Conservation (phyloP, 2,329 filamentous ascomycete genomes). For the Ilyonectria robusta region DNA sequence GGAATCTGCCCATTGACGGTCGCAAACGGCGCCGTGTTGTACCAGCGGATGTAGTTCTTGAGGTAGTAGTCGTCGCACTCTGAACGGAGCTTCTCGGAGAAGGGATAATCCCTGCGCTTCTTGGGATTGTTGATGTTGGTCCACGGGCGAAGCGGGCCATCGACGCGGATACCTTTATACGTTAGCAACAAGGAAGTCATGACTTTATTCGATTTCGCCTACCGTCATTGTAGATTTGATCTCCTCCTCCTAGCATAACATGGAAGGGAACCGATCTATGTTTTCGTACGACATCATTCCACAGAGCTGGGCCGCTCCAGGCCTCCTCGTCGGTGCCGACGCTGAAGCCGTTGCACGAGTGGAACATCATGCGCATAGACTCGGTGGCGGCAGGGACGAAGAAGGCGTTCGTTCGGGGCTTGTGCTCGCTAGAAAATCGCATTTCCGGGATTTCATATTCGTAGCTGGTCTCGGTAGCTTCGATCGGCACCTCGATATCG, state of each 20-base stretch:
- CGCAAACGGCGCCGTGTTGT: constrained; percentile 86
- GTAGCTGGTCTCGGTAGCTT: constrained; percentile 79
- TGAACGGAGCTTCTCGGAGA: constrained; percentile 83
- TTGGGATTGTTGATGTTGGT: constrained; percentile 85
- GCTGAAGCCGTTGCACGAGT: constrained; percentile 98
- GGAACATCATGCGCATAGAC: constrained; percentile 98
- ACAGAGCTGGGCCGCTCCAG: constrained; percentile 92
- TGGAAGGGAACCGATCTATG: constrained; percentile 89
- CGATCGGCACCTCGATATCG: constrained; percentile 83
- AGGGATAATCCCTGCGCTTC: constrained; percentile 83
- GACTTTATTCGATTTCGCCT: background rate
- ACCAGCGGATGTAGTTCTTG: constrained; percentile 89
- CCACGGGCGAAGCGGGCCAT: constrained; percentile 87
- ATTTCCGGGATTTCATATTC: constrained; percentile 81
- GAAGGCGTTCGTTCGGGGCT: constrained; percentile 77
- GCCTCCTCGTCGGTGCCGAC: constrained; percentile 87
- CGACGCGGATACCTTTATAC: constrained; percentile 77
- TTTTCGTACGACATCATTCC: constrained; percentile 91
- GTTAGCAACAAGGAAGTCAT: background rate
- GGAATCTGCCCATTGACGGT: constrained; percentile 91
- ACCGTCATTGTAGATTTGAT: constrained; percentile 97
- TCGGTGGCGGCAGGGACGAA: constrained; percentile 87
- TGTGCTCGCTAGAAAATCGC: constrained; percentile 70
- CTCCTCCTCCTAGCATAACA: constrained; percentile 94
- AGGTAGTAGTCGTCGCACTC: constrained; percentile 94